These are phyloP conservation scores for Claviceps citrina DNA, from an alignment of 2,329 filamentous ascomycete species.

Conservation along the genomic window DNA sequence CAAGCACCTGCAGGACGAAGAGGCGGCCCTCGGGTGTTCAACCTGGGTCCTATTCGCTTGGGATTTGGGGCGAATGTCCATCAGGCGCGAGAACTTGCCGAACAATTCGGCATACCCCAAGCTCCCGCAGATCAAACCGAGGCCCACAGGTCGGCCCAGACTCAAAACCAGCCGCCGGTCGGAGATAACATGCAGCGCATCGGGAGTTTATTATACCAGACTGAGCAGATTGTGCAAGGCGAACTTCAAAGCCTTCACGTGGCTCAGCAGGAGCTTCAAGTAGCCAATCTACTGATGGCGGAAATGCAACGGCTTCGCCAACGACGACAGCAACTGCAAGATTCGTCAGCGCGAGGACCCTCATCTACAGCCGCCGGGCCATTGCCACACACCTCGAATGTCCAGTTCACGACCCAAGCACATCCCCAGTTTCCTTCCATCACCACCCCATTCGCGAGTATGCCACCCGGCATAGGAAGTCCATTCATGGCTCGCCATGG, in stretches of 20 bases:
- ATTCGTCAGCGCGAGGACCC: slow-evolving; percentile 12
- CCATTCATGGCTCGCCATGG: slow-evolving; percentile 33
- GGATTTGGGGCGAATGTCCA: slow-evolving; percentile 59
- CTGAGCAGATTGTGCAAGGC: slow-evolving; percentile 53
- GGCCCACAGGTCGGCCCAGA: slow-evolving; percentile 10
- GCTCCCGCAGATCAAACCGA: slow-evolving; percentile 12
- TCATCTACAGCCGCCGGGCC: slow-evolving; percentile 6
- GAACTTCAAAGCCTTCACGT: slow-evolving; percentile 49
- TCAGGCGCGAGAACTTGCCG: slow-evolving; percentile 52
- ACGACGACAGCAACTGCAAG: slow-evolving; percentile 24
- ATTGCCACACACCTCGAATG: slow-evolving; percentile 6
- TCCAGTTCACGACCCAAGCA: slow-evolving; percentile 9
- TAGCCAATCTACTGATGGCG: slow-evolving; percentile 49
- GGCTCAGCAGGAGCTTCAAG: slow-evolving; percentile 50
- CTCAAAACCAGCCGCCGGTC: slow-evolving; percentile 7
- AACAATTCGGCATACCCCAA: slow-evolving; percentile 39
- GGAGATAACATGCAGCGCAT: slow-evolving; percentile 29
- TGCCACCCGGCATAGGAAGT: slow-evolving; percentile 23
- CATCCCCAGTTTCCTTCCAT: slow-evolving; percentile 9
- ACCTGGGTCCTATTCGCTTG: slow-evolving; percentile 59
- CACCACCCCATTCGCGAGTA: slow-evolving; percentile 11
- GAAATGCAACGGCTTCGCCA: slow-evolving; percentile 53
- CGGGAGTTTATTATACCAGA: slow-evolving; percentile 44
- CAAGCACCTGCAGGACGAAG: slow-evolving; percentile 10
- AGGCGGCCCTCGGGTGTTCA: slow-evolving; percentile 45